Conservation (phyloP, 139 green algal species). For the Closterium sp. region DNA sequence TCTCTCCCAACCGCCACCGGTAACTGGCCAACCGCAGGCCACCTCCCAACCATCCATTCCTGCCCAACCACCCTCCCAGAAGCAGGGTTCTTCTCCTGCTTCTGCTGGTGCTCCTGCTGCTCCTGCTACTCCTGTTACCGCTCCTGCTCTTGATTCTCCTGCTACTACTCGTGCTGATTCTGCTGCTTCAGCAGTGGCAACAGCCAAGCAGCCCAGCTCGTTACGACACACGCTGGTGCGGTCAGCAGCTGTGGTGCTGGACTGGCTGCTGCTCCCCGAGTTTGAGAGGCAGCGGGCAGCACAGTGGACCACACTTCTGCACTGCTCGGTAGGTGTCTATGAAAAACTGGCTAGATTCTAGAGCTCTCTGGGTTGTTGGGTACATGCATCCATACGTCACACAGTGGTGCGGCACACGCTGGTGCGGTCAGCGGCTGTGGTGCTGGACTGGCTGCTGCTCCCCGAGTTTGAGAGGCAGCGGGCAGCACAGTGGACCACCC, state of each 20-base stretch:
- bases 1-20: no score
- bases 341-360: no score
- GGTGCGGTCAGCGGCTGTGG: no score
- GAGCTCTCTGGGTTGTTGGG: no score
- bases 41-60: not conserved
- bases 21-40: not conserved
- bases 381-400: no score
- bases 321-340: not conserved
- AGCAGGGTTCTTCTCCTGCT: not conserved
- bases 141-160: not conserved
- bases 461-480: no score
- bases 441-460: no score
- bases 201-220: no score
- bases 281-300: not conserved
- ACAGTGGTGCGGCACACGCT: no score
- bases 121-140: not conserved
- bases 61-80: not conserved
- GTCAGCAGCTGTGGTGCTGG: not conserved
- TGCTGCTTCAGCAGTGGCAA: no score
- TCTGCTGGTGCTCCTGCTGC: not conserved
- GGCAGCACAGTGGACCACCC: no score
- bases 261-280: not conserved
- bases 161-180: no score
- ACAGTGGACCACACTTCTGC: not conserved
- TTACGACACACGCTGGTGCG: not conserved